These are phyloP conservation scores for Penicillium expansum DNA, from an alignment of 2,329 filamentous ascomycete genomes.

Conservation along the genomic window DNA sequence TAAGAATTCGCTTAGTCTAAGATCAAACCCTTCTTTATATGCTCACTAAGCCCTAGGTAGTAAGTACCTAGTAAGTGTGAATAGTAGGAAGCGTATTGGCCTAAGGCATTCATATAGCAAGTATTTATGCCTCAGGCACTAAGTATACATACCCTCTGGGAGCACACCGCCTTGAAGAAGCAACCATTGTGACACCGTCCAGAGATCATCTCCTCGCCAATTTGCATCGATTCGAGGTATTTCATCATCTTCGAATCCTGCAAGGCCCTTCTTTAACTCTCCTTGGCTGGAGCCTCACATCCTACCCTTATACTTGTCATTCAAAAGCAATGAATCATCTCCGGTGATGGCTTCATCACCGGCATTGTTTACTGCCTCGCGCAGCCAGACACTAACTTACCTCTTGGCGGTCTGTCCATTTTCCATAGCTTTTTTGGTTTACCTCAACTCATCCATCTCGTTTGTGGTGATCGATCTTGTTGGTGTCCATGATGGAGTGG, in stretches of 20 bases:
- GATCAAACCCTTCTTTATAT: too few relatives aligned
- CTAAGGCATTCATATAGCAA: too few relatives aligned
- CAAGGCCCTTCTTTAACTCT: too few relatives aligned
- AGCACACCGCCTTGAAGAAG: background rate
- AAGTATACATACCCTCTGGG: too few relatives aligned
- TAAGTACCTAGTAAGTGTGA: too few relatives aligned
- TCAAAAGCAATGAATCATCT: conserved; percentile 15
- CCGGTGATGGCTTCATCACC: conserved; percentile 31
- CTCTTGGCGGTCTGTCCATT: conserved; percentile 62
- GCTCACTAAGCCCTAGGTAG: too few relatives aligned
- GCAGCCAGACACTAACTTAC: conserved; percentile 58
- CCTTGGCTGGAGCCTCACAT: too few relatives aligned
- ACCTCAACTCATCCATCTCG: conserved; percentile 62
- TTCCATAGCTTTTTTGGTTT: conserved; percentile 64
- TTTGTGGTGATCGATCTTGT: conserved; percentile 65
- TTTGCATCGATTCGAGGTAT: background rate
- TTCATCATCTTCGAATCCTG: background rate
- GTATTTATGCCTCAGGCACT: too few relatives aligned
- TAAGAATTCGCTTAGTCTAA: too few relatives aligned
- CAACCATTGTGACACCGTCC: conserved; percentile 1
- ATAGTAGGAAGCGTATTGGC: too few relatives aligned
- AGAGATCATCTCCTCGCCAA: background rate
- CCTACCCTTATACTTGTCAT: background rate
- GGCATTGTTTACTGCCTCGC: conserved; percentile 55
- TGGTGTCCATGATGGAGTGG: conserved; percentile 54